phyloP scores from a whole-genome alignment of 2,329 filamentous ascomycete species.

The Ophiostoma sp. region DNA sequence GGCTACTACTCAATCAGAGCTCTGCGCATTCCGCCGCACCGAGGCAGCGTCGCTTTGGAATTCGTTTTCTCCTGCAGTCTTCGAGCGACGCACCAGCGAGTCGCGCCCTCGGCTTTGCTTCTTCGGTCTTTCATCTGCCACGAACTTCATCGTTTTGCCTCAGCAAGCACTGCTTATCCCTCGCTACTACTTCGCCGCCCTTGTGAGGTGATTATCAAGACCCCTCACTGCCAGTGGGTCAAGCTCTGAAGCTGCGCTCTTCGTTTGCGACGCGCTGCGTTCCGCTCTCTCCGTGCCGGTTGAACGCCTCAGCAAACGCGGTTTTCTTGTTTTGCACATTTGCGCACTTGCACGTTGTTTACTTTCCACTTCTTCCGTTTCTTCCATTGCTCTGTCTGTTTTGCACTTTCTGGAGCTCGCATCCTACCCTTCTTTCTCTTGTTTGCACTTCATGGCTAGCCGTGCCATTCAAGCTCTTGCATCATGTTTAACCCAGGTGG shows the following conservation, averaged over 20 bases:
- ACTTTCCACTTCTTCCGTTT: not conserved
- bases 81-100: not conserved
- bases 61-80: not conserved
- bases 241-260: constrained; percentile 16
- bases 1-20: not conserved
- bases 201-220: constrained; percentile 15
- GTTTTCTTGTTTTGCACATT: not conserved
- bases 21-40: not conserved
- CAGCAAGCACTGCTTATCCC: not conserved
- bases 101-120: not conserved
- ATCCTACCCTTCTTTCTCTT: not conserved
- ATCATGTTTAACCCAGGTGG: constrained; percentile 22
- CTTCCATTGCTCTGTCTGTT: not conserved
- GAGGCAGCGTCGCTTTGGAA: not conserved
- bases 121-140: not conserved
- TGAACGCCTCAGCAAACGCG: not conserved
- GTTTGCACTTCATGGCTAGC: constrained; percentile 22
- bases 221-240: constrained; percentile 23
- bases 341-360: not conserved
- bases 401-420: not conserved
- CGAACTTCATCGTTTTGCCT: not conserved
- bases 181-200: not conserved
- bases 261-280: constrained; percentile 15
- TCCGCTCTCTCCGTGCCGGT: not conserved
- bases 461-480: not conserved